Percentiles rank a stretch among this genome's conserved stretches.
Conservation (phyloP, 768 basidiomycete genomes). For the Amanita pallidorosea region DNA sequence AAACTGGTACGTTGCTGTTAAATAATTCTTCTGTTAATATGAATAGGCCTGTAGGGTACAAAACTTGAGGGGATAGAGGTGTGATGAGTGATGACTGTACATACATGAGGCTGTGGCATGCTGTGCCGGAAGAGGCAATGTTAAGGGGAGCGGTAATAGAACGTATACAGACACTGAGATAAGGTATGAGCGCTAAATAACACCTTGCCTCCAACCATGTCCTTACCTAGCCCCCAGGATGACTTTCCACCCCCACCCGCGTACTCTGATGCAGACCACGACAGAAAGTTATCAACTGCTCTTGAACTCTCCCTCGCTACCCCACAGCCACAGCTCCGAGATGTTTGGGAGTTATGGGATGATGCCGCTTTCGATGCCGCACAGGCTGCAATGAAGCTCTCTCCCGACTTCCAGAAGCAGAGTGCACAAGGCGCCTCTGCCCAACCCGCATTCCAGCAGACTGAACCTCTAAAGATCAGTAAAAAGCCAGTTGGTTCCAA, state of each 20-base stretch:
- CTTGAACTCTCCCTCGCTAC: slow-evolving; percentile 26
- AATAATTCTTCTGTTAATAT: neutral
- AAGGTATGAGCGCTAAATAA: neutral
- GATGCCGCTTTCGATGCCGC: slow-evolving; percentile 25
- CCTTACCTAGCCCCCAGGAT: slow-evolving; percentile 8
- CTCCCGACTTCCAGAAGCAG: neutral
- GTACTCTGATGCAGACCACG: slow-evolving; percentile 38
- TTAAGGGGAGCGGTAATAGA: neutral
- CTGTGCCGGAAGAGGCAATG: neutral
- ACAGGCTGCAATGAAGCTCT: slow-evolving; percentile 7
- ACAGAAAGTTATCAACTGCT: slow-evolving; percentile 39
- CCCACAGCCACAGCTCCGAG: slow-evolving; percentile 21
- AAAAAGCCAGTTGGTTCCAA: slow-evolving; percentile 15
- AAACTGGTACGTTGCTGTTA: slow-evolving; percentile 46
- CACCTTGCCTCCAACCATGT: slow-evolving; percentile 1
- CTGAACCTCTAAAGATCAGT: slow-evolving; percentile 23
- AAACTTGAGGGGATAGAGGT: slow-evolving; percentile 81
- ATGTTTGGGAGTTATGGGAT: slow-evolving; percentile 43
- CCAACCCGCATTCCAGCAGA: neutral
- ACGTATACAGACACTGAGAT: neutral
- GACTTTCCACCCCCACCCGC: slow-evolving; percentile 28
- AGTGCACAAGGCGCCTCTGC: neutral
- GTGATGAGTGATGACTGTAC: slow-evolving; percentile 17
- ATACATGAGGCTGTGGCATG: neutral
- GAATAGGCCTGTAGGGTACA: slow-evolving; percentile 45